Evolutionary conservation across 2,329 filamentous ascomycete species (phyloP).

Genomic region (Eutypella sp.): DNA sequence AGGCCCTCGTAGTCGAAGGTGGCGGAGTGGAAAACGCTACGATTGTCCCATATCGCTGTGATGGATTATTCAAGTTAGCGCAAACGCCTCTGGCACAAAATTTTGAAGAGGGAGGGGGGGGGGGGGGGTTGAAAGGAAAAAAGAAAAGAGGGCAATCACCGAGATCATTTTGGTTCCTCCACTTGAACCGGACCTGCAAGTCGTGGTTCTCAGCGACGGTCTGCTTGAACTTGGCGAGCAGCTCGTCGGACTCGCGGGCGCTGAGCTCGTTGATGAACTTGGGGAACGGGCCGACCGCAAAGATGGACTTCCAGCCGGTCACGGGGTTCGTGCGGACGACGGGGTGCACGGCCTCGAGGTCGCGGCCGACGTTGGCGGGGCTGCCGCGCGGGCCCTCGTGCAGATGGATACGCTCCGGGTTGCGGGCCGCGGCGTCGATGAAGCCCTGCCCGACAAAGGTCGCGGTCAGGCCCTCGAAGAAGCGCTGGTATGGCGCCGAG

Average conservation of each 20-base stretch:
- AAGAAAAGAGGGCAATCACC: constrained; percentile 21
- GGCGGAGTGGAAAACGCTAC: constrained; percentile 52
- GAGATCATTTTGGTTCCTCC: constrained; percentile 39
- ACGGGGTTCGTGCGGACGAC: constrained; percentile 58
- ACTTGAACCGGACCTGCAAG: constrained; percentile 43
- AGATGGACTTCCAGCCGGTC: constrained; percentile 53
- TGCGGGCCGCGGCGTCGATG: constrained; percentile 26
- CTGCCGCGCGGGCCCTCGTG: constrained; percentile 31
- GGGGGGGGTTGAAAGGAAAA: background rate
- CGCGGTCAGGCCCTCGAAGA: constrained; percentile 47
- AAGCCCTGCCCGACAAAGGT: constrained; percentile 38
- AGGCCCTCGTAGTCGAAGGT: constrained; percentile 52
- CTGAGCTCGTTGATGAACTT: constrained; percentile 39
- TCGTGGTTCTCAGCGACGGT: constrained; percentile 43
- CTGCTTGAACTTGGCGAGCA: constrained; percentile 37
- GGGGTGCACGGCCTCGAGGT: constrained; percentile 46
- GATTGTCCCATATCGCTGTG: constrained; percentile 58
- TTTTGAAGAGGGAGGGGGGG: background rate
- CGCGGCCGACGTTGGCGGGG: constrained; percentile 41
- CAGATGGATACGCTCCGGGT: constrained; percentile 24
- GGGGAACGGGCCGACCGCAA: constrained; percentile 37
- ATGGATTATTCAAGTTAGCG: background rate
- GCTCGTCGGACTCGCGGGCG: constrained; percentile 34
- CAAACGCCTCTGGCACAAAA: background rate
- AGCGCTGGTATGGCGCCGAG: constrained; percentile 43